These are phyloP conservation scores for Clonostachys chloroleuca DNA, from an alignment of 2,329 filamentous ascomycete genomes.

Conservation along the genomic window DNA sequence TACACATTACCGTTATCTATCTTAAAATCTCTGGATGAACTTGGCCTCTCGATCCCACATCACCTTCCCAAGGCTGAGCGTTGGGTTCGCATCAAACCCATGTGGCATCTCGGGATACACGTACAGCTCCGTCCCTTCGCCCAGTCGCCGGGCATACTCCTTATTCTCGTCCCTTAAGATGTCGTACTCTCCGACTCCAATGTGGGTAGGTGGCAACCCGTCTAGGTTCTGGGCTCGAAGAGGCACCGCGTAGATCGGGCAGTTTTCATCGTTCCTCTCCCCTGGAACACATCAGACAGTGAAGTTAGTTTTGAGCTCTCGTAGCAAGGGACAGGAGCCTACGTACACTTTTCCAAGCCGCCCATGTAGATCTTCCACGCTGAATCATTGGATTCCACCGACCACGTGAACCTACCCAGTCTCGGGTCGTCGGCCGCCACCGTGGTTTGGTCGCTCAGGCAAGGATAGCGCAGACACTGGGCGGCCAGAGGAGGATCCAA, in stretches of 20 bases:
- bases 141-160: conserved; percentile 8
- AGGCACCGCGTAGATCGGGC: background rate
- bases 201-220: conserved; percentile 22
- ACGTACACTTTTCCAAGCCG: background rate
- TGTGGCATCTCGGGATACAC: background rate
- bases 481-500: conserved; percentile 15
- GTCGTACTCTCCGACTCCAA: conserved; percentile 26
- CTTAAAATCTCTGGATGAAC: background rate
- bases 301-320: background rate
- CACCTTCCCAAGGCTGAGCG: background rate
- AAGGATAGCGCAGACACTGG: conserved; percentile 23
- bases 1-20: too few relatives aligned
- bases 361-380: background rate
- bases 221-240: conserved; percentile 4
- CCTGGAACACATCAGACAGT: background rate
- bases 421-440: background rate
- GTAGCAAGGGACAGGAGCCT: background rate
- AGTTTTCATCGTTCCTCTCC: background rate
- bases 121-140: background rate
- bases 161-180: conserved; percentile 24
- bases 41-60: background rate
- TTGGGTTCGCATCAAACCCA: background rate
- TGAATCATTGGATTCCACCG: background rate
- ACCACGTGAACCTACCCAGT: background rate
- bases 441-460: conserved; percentile 20